Conservation (phyloP, 345 rosid species). For the Eucalyptus erythrocorys region DNA sequence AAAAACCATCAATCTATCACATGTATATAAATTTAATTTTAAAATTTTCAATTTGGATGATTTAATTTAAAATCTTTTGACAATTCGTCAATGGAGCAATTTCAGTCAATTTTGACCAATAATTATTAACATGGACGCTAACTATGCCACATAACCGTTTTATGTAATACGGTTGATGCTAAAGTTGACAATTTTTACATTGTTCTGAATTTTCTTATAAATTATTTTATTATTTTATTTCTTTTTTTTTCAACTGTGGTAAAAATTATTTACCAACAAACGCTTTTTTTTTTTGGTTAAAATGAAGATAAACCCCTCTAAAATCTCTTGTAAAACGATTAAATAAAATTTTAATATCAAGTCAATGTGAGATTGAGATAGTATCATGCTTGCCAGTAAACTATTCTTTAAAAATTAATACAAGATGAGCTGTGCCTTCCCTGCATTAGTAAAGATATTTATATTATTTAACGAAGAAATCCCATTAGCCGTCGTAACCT, state of each 20-base stretch:
- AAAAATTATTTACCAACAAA: neutral
- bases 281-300: neutral
- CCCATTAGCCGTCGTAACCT: neutral
- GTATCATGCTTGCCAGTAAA: neutral
- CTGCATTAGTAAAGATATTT: neutral
- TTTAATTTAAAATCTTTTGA: neutral
- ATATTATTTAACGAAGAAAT: neutral
- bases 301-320: neutral
- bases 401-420: no score
- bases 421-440: neutral
- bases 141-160: fast-evolving
- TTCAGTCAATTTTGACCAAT: fast-evolving
- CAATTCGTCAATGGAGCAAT: fast-evolving
- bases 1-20: neutral
- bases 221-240: no score
- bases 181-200: no score
- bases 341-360: no score
- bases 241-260: neutral
- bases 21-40: neutral
- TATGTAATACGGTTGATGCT: fast-evolving
- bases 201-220: no score
- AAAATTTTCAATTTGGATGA: neutral
- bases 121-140: fast-evolving
- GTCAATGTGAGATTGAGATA: neutral
- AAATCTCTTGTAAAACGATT: neutral